Evolutionary conservation across 768 basidiomycete species (phyloP), one percentile per base, ranked within the genome.

Genomic region (Leccinum rimulosum): DNA sequence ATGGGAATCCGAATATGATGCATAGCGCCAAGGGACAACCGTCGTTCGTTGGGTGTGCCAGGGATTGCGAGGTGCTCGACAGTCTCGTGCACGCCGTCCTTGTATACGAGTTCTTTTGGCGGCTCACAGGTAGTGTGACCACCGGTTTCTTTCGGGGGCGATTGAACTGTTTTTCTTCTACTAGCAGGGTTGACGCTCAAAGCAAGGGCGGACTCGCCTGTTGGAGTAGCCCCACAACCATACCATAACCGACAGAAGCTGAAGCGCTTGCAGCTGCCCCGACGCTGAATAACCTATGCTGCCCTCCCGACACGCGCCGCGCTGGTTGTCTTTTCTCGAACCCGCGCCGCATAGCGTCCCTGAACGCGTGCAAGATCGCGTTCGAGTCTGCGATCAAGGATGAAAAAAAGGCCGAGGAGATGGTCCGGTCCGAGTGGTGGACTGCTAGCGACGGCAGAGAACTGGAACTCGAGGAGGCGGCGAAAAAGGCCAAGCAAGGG

Each of bases 21-120:
- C 91, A 94, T 64, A 91, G 91, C 9, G 78, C 84, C 52, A 94
- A 92, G 72, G 91, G n/a, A 89, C 81, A 7, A 92, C 90, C 4
- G 80, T 25, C 25, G 25, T 25, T 84, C 19, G 74, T 95, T 25
- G 83, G 84, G 27, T 97, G 95, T 68, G 80, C 79, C 58, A 83
- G 70, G 35, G 96, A 99, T 68, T 84, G 81, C 1, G 92, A 95
- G 66, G 83, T 95, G 6, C 66, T 95, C 36, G 78, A 87, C n/a
- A 87, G 84, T 0, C 62, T 97, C 52, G 48, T 87, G 43, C 80
- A 84, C 47, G 71, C 84, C 12, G 67, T 84, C 4, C 82, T 82
- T 0, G 76, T 77, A 12, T 93, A 97, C 71, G 84, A 93, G 35
- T 92, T 97, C 67, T 95, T 95, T 75, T 95, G 85, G 31, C 76